Percentiles rank a stretch among this genome's conserved stretches.
Evolutionary conservation across 2,329 filamentous ascomycete species (phyloP).

Genomic region (Fusarium fracticaudum): DNA sequence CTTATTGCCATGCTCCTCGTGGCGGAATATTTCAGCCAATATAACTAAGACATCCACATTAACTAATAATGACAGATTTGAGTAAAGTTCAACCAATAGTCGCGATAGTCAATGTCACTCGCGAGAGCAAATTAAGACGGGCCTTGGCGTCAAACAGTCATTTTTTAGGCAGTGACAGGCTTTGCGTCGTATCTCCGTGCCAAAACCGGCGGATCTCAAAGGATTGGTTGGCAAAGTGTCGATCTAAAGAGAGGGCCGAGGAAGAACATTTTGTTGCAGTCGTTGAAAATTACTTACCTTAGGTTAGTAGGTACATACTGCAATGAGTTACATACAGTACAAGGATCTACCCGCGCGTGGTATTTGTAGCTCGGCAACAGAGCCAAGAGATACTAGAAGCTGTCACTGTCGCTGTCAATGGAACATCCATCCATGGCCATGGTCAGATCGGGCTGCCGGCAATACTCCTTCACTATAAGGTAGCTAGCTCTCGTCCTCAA

Average conservation of each 20-base stretch:
- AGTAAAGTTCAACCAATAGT: conserved; percentile 10
- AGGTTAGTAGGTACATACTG: neutral
- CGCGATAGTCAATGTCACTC: conserved; percentile 19
- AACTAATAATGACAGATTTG: neutral
- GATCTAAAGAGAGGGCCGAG: neutral
- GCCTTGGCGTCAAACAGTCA: neutral
- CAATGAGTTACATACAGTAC: neutral
- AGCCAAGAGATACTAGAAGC: neutral
- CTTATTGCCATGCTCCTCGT: neutral
- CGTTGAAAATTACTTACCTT: neutral
- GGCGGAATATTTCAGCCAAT: neutral
- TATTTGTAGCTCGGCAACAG: neutral
- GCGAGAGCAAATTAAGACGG: neutral
- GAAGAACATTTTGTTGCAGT: neutral
- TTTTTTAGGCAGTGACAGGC: conserved; percentile 8
- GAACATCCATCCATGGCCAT: neutral
- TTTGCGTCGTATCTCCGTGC: conserved; percentile 31
- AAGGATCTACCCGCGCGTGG: neutral
- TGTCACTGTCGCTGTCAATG: neutral
- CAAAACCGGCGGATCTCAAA: conserved; percentile 33
- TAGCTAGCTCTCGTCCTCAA: neutral
- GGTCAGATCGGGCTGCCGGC: conserved; percentile 9
- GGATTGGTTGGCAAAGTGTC: neutral
- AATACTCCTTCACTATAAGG: neutral
- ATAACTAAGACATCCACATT: conserved; percentile 1